Conservation (phyloP, 1,139 yeast genomes). For the Yamadazyma pseudoaaseri region DNA sequence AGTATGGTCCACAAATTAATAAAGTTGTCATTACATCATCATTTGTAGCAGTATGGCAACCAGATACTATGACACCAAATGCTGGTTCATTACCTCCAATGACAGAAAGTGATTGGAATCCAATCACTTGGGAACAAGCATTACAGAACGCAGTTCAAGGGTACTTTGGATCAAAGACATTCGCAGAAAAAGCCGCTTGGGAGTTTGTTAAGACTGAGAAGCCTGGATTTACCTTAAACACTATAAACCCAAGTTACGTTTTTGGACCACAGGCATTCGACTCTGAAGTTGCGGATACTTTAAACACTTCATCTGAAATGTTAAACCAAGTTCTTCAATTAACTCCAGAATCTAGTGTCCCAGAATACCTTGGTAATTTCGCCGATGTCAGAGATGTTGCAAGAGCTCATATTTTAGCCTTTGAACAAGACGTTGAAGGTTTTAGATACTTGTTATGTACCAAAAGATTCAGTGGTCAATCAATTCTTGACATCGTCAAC, state of each 20-base stretch:
- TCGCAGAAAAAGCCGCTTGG: slow-evolving; percentile 49
- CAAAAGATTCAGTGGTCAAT: slow-evolving; percentile 35
- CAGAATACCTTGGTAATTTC: slow-evolving; percentile 19
- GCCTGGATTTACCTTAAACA: slow-evolving; percentile 24
- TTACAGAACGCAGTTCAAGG: slow-evolving; percentile 20
- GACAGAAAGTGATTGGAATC: slow-evolving; percentile 39
- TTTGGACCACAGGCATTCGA: slow-evolving; percentile 40
- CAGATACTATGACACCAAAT: slow-evolving; percentile 17
- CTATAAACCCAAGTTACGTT: slow-evolving; percentile 31
- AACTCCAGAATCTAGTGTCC: slow-evolving; percentile 16
- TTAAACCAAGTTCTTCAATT: slow-evolving; percentile 20
- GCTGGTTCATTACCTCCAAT: slow-evolving; percentile 3
- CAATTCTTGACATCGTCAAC: slow-evolving; percentile 31
- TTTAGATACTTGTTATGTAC: slow-evolving; percentile 40
- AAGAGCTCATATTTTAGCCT: slow-evolving; percentile 45
- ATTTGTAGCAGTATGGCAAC: slow-evolving; percentile 21
- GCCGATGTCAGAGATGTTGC: slow-evolving; percentile 58
- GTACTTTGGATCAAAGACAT: slow-evolving; percentile 32
- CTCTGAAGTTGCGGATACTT: slow-evolving; percentile 22
- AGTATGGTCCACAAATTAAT: slow-evolving; percentile 23
- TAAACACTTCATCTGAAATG: slow-evolving; percentile 46
- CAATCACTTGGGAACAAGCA: slow-evolving; percentile 33
- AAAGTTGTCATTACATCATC: slow-evolving; percentile 29
- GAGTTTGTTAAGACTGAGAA: slow-evolving; percentile 36
- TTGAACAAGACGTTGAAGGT: slow-evolving; percentile 26